Conservation (phyloP, 148 eudicot species). For the Dysphania ambrosioides region DNA sequence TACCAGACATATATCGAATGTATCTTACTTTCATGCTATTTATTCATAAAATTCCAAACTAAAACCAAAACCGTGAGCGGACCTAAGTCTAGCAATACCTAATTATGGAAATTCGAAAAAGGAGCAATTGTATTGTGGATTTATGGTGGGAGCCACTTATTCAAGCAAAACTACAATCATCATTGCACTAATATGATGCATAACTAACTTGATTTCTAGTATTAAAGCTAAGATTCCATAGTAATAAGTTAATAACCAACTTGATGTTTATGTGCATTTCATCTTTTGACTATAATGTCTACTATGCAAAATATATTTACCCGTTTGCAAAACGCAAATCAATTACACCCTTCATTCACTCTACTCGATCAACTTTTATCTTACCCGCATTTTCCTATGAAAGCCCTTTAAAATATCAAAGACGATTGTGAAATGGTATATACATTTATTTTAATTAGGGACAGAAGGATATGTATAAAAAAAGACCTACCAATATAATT, state of each 20-base stretch:
- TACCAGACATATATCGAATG: background rate
- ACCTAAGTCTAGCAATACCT: background rate
- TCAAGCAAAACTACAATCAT: background rate
- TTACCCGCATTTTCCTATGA: no score
- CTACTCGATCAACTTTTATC: no score
- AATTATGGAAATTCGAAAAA: background rate
- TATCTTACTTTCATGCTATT: background rate
- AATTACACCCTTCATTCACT: no score
- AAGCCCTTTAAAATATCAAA: no score
- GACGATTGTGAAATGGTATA: no score
- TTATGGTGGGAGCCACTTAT: background rate
- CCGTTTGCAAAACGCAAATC: no score
- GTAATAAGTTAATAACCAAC: background rate
- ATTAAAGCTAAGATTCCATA: no score
- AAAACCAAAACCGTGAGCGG: conserved; percentile 9
- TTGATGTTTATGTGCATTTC: no score
- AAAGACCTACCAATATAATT: background rate
- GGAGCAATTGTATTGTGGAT: background rate
- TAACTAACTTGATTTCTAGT: background rate
- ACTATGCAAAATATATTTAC: no score
- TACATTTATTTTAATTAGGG: no score
- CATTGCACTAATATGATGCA: background rate
- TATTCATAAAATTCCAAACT: conserved; percentile 2
- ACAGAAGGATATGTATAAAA: no score
- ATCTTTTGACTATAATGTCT: no score